Evolutionary conservation across 75 land plant species (phyloP).

Genomic region (Picea sitchensis): DNA sequence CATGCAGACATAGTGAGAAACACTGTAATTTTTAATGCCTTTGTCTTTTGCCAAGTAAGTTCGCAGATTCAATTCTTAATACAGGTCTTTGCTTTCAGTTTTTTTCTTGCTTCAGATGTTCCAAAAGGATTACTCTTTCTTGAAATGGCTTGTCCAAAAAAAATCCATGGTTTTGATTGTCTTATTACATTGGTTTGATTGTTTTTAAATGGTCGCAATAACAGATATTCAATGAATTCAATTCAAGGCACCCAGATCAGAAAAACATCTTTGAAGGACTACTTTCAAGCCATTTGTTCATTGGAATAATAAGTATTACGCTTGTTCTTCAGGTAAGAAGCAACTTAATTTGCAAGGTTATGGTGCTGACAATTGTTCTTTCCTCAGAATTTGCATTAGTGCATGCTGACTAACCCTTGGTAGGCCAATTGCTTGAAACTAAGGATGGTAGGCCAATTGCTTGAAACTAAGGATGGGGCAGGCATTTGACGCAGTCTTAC

Average conservation of each 20-base stretch:
- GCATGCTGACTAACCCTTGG: no score
- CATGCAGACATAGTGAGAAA: constrained; percentile 59
- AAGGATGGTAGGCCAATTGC: no score
- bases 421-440: no score
- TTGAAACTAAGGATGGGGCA: no score
- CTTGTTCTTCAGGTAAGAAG: constrained; percentile 60
- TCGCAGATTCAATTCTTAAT: background rate
- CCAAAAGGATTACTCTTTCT: background rate
- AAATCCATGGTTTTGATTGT: no score
- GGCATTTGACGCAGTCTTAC: no score
- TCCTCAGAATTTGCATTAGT: no score
- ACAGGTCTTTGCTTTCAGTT: background rate
- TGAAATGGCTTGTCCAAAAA: background rate
- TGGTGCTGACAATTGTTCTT: background rate
- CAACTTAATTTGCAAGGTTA: background rate
- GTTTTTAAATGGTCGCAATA: background rate
- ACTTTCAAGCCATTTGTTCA: constrained; percentile 55
- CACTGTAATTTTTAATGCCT: constrained; percentile 81
- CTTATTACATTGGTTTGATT: background rate
- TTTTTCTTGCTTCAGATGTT: no score
- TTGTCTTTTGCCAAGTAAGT: constrained; percentile 93
- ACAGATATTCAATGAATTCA: constrained; percentile 94
- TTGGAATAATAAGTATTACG: constrained; percentile 63
- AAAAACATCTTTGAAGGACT: constrained; percentile 76
- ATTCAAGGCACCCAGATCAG: constrained; percentile 85